A percentile compares a stretch with the other conserved stretches of the same genome.
Conservation (phyloP, 306 rosid genomes). For the Biancaea sappan region DNA sequence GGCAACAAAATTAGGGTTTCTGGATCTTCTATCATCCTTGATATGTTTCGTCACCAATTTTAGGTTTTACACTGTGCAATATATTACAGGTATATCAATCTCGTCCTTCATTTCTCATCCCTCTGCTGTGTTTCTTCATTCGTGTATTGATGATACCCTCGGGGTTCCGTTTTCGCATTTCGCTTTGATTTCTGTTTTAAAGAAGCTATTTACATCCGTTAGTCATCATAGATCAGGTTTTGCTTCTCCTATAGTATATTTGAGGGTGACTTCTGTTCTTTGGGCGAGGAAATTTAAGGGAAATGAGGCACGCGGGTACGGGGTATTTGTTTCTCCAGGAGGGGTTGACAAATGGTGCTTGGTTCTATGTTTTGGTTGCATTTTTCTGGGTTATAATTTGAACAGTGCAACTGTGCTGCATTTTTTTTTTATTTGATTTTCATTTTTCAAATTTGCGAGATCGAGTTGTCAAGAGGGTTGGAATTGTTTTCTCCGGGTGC, state of each 20-base stretch:
- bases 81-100: constrained; percentile 20
- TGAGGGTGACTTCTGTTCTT: background rate
- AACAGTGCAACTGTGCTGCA: background rate
- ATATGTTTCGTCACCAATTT: constrained; percentile 19
- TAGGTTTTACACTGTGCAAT: constrained; percentile 12
- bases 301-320: background rate
- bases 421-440: background rate
- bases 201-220: background rate
- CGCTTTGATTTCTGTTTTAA: background rate
- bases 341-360: background rate
- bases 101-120: background rate
- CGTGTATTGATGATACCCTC: background rate
- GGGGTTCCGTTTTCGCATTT: background rate
- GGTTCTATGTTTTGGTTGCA: background rate
- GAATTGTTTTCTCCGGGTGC: background rate
- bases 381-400: background rate
- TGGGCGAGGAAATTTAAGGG: background rate
- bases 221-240: constrained; percentile 25
- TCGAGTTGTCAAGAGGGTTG: background rate
- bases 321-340: background rate
- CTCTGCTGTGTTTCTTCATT: background rate
- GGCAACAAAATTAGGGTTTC: constrained; percentile 47
- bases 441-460: background rate
- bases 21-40: constrained; percentile 43
- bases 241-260: background rate